Evolutionary conservation across 768 basidiomycete genomes (phyloP).

Genomic region (Omphalotus guepiniiformis): DNA sequence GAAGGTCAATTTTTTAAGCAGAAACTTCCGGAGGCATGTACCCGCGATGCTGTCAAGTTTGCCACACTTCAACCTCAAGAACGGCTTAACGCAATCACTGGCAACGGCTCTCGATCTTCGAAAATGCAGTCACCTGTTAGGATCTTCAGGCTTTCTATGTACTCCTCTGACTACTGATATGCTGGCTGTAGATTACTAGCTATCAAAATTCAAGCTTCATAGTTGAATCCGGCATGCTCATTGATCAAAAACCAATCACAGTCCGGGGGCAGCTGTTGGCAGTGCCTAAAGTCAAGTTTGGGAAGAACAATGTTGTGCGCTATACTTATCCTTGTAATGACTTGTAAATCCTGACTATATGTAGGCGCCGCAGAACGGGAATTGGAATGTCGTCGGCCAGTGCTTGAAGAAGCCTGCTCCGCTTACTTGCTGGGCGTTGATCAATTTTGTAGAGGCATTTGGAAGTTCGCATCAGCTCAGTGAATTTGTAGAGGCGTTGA

Average conservation of each 20-base stretch:
- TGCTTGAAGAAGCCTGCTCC: conserved; percentile 13
- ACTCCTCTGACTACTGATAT: not conserved
- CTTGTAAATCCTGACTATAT: conserved; percentile 3
- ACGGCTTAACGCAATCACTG: conserved; percentile 22
- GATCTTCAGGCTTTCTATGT: not conserved
- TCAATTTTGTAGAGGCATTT: conserved; percentile 9
- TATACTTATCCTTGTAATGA: not conserved
- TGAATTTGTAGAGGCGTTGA: not conserved
- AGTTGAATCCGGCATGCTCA: conserved; percentile 34
- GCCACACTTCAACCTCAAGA: conserved; percentile 41
- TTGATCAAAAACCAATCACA: conserved; percentile 23
- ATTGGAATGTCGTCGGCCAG: conserved; percentile 24
- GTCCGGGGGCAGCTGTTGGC: conserved; percentile 21
- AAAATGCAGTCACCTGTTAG: conserved; percentile 18
- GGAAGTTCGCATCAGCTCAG: not conserved
- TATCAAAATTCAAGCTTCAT: conserved; percentile 28
- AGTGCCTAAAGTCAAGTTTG: not conserved
- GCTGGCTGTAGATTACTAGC: not conserved
- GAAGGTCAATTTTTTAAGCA: conserved; percentile 47
- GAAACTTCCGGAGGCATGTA: conserved; percentile 31
- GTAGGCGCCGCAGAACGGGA: conserved; percentile 21
- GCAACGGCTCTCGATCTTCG: conserved; percentile 30
- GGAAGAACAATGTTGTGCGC: not conserved
- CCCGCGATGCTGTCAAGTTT: conserved; percentile 41
- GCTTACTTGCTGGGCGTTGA: conserved; percentile 19